Evolutionary conservation across 768 basidiomycete genomes (phyloP), one percentile per base, ranked within the genome.

Genomic region (Lactifluus pinguis): DNA sequence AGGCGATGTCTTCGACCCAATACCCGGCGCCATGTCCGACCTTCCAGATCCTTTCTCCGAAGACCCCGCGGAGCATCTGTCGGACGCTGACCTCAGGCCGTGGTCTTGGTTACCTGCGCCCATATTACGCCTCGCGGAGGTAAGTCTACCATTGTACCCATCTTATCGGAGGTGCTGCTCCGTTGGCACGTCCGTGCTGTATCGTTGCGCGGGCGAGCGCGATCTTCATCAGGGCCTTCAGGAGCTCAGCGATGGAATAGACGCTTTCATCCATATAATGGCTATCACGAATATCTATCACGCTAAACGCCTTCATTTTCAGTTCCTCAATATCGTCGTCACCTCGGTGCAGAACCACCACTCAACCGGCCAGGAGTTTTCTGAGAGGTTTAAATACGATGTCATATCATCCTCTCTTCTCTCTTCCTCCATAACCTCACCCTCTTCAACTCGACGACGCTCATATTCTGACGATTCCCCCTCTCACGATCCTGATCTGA

Each of bases 351-450:
- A 65, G 45, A 47, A 54, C 14, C 44, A 49, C 6, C 50, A 39
- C 34, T 51, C 63, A 34, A 56, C 55, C 36, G 29, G 55, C 19
- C 63, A 47, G 15, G 57, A 65, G 42, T 65, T 66, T 53, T 55
- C 63, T 14, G 65, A 66, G 41, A 56, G 53, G n/a, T 66, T 66
- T 45, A 64, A 66, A 55, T 66, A 66, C 45, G 65, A 65, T 15
- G 57, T 66, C 41, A 66, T 66, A 39, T 66, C 65, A 14, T 66
- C 65, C 15, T 57, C 65, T 17, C 64, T 66, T 25, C 63, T 66
- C 29, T 65, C 65, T 19, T 61, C 65, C 21, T 65, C 65, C 7
- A 44, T 65, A 21, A 36, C 53, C 2, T 14, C 61, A 0, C 39
- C 64, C 21, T 42, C 52, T 19, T 65, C 65, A 30, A 48, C 30